These are phyloP conservation scores for Alopecurus myosuroides DNA, from an alignment of 176 grass and related monocot species.

Conservation along the genomic window DNA sequence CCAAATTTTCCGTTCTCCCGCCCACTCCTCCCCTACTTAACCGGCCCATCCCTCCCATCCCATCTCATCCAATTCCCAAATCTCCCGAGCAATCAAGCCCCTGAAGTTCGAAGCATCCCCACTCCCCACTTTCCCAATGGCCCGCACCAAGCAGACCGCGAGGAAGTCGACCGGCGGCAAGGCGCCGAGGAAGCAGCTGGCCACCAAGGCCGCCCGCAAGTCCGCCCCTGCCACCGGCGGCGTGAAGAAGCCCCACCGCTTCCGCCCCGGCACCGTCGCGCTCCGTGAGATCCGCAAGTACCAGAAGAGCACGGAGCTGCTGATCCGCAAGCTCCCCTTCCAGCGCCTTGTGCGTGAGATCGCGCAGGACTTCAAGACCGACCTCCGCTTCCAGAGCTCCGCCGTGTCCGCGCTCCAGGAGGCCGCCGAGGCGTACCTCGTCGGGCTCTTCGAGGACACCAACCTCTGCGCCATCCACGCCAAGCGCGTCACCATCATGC, in stretches of 20 bases:
- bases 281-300: conserved; percentile 75
- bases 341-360: conserved; percentile 64
- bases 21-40: conserved; percentile 7
- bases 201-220: conserved; percentile 61
- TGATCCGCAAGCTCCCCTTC: conserved; percentile 74
- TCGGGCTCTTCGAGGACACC: conserved; percentile 72
- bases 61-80: neutral
- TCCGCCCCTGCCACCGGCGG: conserved; percentile 58
- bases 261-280: conserved; percentile 58
- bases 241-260: conserved; percentile 71
- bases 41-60: neutral
- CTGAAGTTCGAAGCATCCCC: neutral
- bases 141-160: conserved; percentile 62
- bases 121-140: neutral
- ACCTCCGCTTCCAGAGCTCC: conserved; percentile 73
- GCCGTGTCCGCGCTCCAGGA: conserved; percentile 61
- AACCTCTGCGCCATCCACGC: conserved; percentile 79
- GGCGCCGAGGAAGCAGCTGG: conserved; percentile 63
- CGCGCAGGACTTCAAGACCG: conserved; percentile 70
- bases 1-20: conserved; percentile 26
- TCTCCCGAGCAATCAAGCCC: neutral
- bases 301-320: conserved; percentile 75
- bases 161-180: conserved; percentile 66
- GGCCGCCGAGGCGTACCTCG: conserved; percentile 67
- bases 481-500: conserved; percentile 75